These are phyloP conservation scores for Solanum habrochaites DNA, from an alignment of 257 asterid genomes.

Conservation along the genomic window DNA sequence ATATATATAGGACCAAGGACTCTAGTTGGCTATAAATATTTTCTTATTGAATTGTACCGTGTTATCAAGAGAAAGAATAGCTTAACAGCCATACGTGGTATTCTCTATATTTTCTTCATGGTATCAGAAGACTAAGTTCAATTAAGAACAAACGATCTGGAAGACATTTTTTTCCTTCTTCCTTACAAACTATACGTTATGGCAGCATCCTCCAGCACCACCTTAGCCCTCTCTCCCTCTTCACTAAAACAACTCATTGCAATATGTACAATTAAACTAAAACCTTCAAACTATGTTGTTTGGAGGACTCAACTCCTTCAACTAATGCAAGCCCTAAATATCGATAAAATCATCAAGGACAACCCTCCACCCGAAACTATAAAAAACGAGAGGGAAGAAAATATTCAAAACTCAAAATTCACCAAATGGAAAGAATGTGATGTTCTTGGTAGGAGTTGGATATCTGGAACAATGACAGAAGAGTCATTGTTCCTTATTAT, in stretches of 20 bases:
- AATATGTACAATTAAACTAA: neutral
- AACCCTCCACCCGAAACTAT: neutral
- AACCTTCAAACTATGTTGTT: neutral
- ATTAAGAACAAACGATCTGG: neutral
- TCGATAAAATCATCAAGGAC: neutral
- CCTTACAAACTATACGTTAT: no score
- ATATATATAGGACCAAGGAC: neutral
- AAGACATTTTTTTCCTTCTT: no score
- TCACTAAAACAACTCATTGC: no score
- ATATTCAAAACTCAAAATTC: neutral
- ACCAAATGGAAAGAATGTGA: neutral
- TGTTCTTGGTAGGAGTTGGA: neutral
- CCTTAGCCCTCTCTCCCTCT: no score
- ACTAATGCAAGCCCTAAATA: neutral
- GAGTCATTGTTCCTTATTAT: no score
- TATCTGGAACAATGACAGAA: no score
- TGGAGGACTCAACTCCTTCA: neutral
- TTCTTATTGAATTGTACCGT: neutral
- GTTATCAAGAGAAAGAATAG: neutral
- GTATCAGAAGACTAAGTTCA: neutral
- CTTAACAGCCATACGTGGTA: neutral
- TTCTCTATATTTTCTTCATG: neutral
- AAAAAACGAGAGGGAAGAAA: neutral
- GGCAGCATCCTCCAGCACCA: no score
- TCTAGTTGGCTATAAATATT: neutral